Percentiles rank a stretch among this genome's conserved stretches.
These are phyloP conservation scores for Daldinia grandis DNA, from an alignment of 495 filamentous ascomycete genomes.

Conservation along the genomic window DNA sequence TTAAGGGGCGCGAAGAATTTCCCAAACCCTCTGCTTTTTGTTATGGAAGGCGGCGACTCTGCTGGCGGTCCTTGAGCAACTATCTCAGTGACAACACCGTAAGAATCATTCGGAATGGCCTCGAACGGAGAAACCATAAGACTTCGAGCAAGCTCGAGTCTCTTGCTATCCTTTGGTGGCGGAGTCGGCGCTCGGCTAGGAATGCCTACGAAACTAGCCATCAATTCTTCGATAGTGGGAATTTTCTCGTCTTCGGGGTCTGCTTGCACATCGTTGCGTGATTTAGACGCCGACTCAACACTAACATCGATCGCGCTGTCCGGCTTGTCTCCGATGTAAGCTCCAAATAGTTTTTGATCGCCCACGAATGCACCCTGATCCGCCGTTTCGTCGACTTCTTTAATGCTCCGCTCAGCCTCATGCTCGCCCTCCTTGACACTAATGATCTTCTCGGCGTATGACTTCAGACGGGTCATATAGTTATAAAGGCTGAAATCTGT, in stretches of 20 bases:
- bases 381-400: conserved; percentile 18
- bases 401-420: conserved; percentile 28
- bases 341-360: conserved; percentile 38
- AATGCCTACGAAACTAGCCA: conserved; percentile 47
- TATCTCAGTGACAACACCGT: conserved; percentile 34
- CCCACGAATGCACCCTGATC: conserved; percentile 41
- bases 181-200: conserved; percentile 50
- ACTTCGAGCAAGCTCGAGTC: conserved; percentile 37
- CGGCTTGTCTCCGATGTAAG: conserved; percentile 49
- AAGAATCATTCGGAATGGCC: conserved; percentile 17
- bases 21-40: conserved; percentile 32
- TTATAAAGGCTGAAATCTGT: conserved; percentile 45
- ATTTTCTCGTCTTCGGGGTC: conserved; percentile 27
- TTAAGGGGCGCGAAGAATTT: conserved; percentile 40
- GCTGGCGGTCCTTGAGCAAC: conserved; percentile 18
- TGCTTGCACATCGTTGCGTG: conserved; percentile 5
- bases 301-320: conserved; percentile 56
- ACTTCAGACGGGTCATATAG: conserved; percentile 49
- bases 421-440: conserved; percentile 35
- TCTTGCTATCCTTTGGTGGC: conserved; percentile 49
- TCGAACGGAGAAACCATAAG: conserved; percentile 37
- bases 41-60: conserved; percentile 26
- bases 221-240: conserved; percentile 48
- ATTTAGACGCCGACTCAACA: conserved; percentile 38
- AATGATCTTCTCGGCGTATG: conserved; percentile 42